These are phyloP conservation scores for Clarireedia sp. DNA, from an alignment of 2,329 filamentous ascomycete genomes.

Conservation along the genomic window DNA sequence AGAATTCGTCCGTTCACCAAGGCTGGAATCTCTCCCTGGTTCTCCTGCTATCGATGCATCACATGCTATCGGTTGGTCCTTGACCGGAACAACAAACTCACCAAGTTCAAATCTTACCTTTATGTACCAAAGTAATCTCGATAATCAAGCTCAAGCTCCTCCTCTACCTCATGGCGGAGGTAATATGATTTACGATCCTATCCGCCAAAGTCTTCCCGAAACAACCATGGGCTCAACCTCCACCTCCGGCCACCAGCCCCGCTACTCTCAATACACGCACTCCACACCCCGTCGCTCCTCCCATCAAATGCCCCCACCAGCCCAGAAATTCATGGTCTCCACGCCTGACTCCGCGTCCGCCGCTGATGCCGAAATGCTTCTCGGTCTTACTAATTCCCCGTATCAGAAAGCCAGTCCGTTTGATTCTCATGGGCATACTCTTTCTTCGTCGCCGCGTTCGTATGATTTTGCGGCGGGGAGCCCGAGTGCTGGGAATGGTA, in stretches of 20 bases:
- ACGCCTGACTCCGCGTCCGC: constrained; percentile 31
- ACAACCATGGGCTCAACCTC: constrained; percentile 23
- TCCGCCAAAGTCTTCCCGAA: constrained; percentile 47
- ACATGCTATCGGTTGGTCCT: constrained; percentile 68
- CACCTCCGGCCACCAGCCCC: too few relatives aligned
- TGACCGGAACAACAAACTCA: constrained; percentile 83
- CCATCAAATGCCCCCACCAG: constrained; percentile 24
- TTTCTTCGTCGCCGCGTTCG: neutral
- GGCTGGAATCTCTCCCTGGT: constrained; percentile 35
- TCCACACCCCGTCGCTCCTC: neutral
- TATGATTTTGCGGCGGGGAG: constrained; percentile 2
- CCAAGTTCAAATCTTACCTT: constrained; percentile 76
- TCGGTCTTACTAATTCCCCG: constrained; percentile 40
- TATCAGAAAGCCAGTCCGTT: constrained; percentile 17
- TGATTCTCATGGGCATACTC: constrained; percentile 13
- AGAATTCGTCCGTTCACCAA: constrained; percentile 34
- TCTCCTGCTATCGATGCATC: constrained; percentile 39
- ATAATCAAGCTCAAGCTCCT: too few relatives aligned
- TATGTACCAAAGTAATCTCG: constrained; percentile 45
- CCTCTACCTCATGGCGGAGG: constrained; percentile 33
- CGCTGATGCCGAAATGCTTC: constrained; percentile 38
- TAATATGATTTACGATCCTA: constrained; percentile 54
- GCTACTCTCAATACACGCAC: too few relatives aligned
- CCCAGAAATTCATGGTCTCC: constrained; percentile 29
- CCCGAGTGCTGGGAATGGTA: neutral